Evolutionary conservation across 768 basidiomycete genomes (phyloP).

Genomic region (Podaxis carcinomalis): DNA sequence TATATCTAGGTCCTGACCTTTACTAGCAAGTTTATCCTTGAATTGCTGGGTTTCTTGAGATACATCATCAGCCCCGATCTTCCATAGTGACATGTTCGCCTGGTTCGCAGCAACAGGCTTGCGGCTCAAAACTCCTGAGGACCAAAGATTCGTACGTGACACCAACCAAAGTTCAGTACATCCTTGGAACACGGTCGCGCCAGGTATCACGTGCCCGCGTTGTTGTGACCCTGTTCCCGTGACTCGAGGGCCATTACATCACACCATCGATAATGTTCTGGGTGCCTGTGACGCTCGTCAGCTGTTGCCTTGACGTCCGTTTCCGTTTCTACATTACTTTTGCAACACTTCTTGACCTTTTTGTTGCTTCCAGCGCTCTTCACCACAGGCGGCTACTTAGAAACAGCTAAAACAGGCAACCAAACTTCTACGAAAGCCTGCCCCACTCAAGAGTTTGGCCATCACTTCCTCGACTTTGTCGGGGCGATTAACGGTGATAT

Average conservation of each 20-base stretch:
- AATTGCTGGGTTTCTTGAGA: conserved; percentile 41
- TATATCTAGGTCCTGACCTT: conserved; percentile 30
- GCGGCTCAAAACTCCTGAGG: neutral
- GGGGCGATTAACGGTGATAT: neutral
- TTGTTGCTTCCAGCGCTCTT: neutral
- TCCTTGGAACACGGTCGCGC: neutral
- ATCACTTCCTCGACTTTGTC: neutral
- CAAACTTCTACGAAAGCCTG: neutral
- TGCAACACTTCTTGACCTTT: neutral
- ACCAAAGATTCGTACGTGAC: neutral
- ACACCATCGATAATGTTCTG: neutral
- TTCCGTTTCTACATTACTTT: neutral
- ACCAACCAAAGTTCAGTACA: neutral
- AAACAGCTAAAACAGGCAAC: neutral
- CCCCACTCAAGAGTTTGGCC: neutral
- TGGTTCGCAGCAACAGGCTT: conserved; percentile 6
- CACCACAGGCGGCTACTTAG: neutral
- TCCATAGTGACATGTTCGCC: conserved; percentile 43
- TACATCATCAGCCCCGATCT: conserved; percentile 41
- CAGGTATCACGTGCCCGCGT: neutral
- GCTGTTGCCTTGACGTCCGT: neutral
- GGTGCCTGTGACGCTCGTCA: neutral
- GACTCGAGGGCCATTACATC: neutral
- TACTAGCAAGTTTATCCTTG: conserved; percentile 45
- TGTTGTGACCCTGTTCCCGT: neutral